Evolutionary conservation across 495 filamentous ascomycete genomes (phyloP), one percentile per base, ranked within the genome.

Genomic region (Penicillium canescens): DNA sequence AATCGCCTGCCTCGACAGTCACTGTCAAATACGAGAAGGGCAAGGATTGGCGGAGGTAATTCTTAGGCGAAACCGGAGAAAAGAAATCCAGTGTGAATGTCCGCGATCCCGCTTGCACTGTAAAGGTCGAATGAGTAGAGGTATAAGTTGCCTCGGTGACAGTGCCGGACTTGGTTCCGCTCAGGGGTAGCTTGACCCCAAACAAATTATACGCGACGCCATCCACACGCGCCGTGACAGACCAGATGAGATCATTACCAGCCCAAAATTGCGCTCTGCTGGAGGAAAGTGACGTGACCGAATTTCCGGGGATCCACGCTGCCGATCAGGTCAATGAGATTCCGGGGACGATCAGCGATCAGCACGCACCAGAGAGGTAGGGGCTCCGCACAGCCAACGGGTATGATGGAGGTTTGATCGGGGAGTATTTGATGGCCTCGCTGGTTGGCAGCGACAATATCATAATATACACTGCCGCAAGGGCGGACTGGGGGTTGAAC

Each of bases 21-120:
- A 91, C 79, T 10, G 82, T 86, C n/a, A 95, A 53, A 65, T 93
- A 94, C 46, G 82, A 80, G 34, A 87, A 90, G 11, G 90, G 90
- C 26, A 93, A 78, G 14, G 87, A 84, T 69, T 94, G 91, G 49
- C 88, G 80, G 38, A 91, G 67, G 12, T 87, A 89, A 39, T 89
- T 91, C 1, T 85, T 84, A 5, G 89, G 87, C 1, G 89, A 93
- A 6, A 95, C 84, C 1, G 90, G 90, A 20, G 89, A 92, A 47
- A 92, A 77, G 69, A 93, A 93, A 13, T 78, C 74, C 6, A 78
- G 60, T 0, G 56, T 66, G 47, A 77, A 68, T 2, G 42, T 64
- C 11, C 65, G 60, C 6, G 52, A 51, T 0, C 73, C 74, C 0
- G 72, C 74, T 18, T 60, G 59, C 7, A 77, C 52, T 3, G 61